These are phyloP conservation scores for Selenicereus undatus DNA, from an alignment of 148 eudicot genomes.

Conservation along the genomic window DNA sequence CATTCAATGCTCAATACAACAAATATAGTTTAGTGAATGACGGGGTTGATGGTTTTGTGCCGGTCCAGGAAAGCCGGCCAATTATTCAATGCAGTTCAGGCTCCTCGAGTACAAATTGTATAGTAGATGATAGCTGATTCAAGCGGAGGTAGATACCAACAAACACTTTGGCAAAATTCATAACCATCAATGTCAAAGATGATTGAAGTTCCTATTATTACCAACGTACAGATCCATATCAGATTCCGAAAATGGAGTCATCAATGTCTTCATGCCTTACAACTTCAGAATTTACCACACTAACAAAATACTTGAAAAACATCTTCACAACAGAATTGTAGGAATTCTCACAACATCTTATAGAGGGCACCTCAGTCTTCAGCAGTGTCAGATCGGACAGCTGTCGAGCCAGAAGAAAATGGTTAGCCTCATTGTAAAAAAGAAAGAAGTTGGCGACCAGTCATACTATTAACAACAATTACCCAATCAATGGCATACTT, in stretches of 20 bases:
- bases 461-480: not conserved
- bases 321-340: not conserved
- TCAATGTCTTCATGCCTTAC: not conserved
- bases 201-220: constrained; percentile 25
- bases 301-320: constrained; percentile 1
- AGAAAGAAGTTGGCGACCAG: not conserved
- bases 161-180: not conserved
- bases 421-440: not conserved
- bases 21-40: too few relatives aligned
- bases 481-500: not conserved
- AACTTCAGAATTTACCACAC: constrained; percentile 2
- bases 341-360: not conserved
- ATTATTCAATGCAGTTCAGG: too few relatives aligned
- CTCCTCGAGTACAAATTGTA: too few relatives aligned
- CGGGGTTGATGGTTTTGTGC: too few relatives aligned
- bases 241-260: not conserved
- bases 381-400: constrained; percentile 1
- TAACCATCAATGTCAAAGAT: not conserved
- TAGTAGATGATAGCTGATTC: too few relatives aligned
- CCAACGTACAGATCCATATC: not conserved
- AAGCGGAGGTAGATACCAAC: not conserved
- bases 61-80: too few relatives aligned
- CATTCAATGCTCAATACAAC: too few relatives aligned
- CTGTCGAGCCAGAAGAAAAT: constrained; percentile 15
- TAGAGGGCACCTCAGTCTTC: not conserved